phyloP scores from a whole-genome alignment of 2,329 filamentous ascomycete species.

The Claviceps monticola region DNA sequence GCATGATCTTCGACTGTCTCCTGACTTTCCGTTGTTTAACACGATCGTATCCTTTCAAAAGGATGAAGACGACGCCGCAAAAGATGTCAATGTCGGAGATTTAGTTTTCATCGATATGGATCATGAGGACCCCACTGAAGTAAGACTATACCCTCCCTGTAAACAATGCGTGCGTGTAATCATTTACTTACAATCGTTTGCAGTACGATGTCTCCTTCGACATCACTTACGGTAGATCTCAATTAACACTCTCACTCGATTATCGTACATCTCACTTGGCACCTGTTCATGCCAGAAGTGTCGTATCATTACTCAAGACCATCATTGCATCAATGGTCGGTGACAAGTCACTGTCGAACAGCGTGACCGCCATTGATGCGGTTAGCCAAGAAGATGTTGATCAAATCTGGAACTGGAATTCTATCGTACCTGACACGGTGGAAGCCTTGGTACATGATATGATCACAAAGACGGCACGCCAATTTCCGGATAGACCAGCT shows the following conservation, averaged over 20 bases:
- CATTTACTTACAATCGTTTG: background rate
- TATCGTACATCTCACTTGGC: background rate
- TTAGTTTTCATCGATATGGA: constrained; percentile 1
- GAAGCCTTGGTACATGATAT: constrained; percentile 11
- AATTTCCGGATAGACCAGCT: constrained; percentile 7
- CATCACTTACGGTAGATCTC: constrained; percentile 1
- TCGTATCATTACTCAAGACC: background rate
- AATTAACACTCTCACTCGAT: background rate
- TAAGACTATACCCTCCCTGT: background rate
- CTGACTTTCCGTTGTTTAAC: constrained; percentile 15
- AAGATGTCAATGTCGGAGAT: background rate
- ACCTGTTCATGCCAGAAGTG: background rate
- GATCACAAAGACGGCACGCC: constrained; percentile 7
- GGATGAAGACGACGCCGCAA: constrained; percentile 3
- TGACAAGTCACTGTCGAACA: background rate
- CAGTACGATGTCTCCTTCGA: constrained; percentile 1
- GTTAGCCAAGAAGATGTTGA: background rate
- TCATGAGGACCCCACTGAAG: constrained; percentile 3
- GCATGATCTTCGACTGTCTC: constrained; percentile 12
- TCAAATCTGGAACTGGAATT: constrained; percentile 11
- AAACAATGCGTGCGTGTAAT: background rate
- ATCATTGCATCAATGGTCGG: constrained; percentile 1
- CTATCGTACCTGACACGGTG: constrained; percentile 2
- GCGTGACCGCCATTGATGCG: background rate
- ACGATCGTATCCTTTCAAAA: constrained; percentile 18